These are phyloP conservation scores for Claviceps pazoutovae DNA, from an alignment of 2,329 filamentous ascomycete genomes.

Conservation along the genomic window DNA sequence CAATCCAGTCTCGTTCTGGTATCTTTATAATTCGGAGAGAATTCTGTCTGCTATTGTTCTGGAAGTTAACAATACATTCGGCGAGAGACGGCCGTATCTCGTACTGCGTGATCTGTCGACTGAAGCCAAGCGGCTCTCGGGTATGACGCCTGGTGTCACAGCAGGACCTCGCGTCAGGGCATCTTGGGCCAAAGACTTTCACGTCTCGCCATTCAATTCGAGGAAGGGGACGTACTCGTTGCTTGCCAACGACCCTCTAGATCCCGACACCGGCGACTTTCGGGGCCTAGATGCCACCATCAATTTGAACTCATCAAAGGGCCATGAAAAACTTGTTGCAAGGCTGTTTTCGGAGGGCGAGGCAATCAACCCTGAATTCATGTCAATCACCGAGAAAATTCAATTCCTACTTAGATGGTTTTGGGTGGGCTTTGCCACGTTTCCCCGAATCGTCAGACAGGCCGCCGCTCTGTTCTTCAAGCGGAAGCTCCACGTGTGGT, in stretches of 20 bases:
- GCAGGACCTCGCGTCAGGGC: constrained; percentile 25
- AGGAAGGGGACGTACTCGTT: constrained; percentile 41
- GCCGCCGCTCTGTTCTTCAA: constrained; percentile 42
- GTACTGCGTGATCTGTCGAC: constrained; percentile 14
- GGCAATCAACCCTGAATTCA: constrained; percentile 33
- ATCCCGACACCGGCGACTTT: constrained; percentile 21
- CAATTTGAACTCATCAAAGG: constrained; percentile 45
- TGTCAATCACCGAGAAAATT: constrained; percentile 28
- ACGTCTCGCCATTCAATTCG: constrained; percentile 63
- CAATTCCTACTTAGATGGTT: constrained; percentile 43
- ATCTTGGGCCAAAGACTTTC: constrained; percentile 56
- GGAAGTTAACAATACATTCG: constrained; percentile 68
- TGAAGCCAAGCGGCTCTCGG: constrained; percentile 8
- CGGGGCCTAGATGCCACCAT: constrained; percentile 44
- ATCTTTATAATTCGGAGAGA: constrained; percentile 49
- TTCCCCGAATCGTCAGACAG: constrained; percentile 50
- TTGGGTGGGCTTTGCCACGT: constrained; percentile 54
- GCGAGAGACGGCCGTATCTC: constrained; percentile 41
- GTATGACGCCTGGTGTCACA: neutral
- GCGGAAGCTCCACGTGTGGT: constrained; percentile 48
- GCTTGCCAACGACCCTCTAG: constrained; percentile 31
- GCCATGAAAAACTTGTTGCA: constrained; percentile 46
- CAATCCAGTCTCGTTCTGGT: constrained; percentile 70
- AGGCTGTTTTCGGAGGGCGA: constrained; percentile 39
- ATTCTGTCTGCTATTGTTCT: constrained; percentile 50